These are phyloP conservation scores for Solanum rostratum DNA, from an alignment of 257 asterid genomes.

Conservation along the genomic window DNA sequence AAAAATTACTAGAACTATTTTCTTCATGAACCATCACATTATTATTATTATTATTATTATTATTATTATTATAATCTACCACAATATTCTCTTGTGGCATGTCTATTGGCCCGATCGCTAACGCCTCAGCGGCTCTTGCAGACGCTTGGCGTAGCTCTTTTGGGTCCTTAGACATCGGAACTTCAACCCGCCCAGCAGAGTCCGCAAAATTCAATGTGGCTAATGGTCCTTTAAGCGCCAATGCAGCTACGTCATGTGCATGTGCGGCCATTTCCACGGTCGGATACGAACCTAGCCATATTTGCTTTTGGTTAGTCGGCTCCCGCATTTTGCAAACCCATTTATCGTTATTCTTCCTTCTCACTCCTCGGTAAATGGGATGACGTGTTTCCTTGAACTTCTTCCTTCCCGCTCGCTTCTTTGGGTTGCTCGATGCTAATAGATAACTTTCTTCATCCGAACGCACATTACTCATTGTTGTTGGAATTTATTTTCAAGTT, in stretches of 20 bases:
- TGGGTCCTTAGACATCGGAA: slow-evolving; percentile 24
- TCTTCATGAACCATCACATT: too few species aligned
- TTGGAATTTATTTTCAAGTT: too few species aligned
- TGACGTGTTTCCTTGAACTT: slow-evolving; percentile 26
- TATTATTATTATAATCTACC: neutral
- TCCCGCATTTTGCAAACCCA: slow-evolving; percentile 47
- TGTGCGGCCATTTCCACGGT: slow-evolving; percentile 80
- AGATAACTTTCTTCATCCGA: neutral
- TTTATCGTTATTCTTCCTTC: slow-evolving; percentile 12
- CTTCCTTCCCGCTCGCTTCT: slow-evolving; percentile 16
- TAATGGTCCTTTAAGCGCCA: slow-evolving; percentile 42
- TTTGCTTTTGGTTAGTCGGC: slow-evolving; percentile 35
- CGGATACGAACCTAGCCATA: slow-evolving; percentile 66
- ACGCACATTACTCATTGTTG: too few species aligned
- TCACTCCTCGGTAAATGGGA: slow-evolving; percentile 20
- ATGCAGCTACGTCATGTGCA: slow-evolving; percentile 61
- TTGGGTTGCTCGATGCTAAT: slow-evolving; percentile 9
- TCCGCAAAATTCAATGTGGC: slow-evolving; percentile 58
- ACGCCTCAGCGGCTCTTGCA: slow-evolving; percentile 35
- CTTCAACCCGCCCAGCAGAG: slow-evolving; percentile 39
- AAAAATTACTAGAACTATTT: neutral
- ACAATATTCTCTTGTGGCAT: neutral
- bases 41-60: too few species aligned
- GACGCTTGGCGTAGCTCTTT: slow-evolving; percentile 44
- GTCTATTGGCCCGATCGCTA: slow-evolving; percentile 19